Base-by-base conservation (phyloP, 2,329 filamentous ascomycete genomes). In the Talaromyces sp. region DNA sequence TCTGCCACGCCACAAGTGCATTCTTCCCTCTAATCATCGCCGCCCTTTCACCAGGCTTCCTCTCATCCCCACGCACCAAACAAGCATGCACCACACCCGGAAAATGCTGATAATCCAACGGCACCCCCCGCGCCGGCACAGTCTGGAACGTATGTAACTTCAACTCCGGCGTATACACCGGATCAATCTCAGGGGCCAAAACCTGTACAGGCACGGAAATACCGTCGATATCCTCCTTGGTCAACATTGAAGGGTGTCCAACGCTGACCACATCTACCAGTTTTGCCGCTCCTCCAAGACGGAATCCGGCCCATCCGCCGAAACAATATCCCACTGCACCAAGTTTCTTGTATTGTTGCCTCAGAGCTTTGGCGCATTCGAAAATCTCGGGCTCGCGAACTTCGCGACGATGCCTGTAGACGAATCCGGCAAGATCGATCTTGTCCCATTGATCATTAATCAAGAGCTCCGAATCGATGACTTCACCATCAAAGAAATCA, bases 21-120 rank as follows among this genome's bases (percentile, higher is more conserved):
- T 81, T 78, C 78, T 84, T 85, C 0, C 75, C 84, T 56, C 80
- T 75, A 4, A 74, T 77, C 77, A 86, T 75, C 0, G 78, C 83
- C 63, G 77, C 73, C 51, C 77, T 74, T 76, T 85, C 80, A 0
- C 74, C 76, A 1, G 71, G 63, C 17, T 77, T 72, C 2, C 70
- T 72, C 63, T 70, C 70, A 71, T 84, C 74, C 0, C 82, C 83
- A 49, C 83, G 76, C 0, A 77, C 69, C 2, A 82, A 71, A 58
- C 75, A 84, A 2, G 74, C 80, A 74, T 88, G 85, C 65, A 71
- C 73, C 17, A 85, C 72, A 0, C 81, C 81, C 0, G 84, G 80
- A 67, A 84, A 86, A 70, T 84, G 77, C 68, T 81, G 78, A 72
- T 84, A 86, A 59, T 84, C 81, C 67, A 80, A 85, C 13, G 77